These are phyloP conservation scores for Glycine latifolia DNA, from an alignment of 306 rosid genomes.

Conservation along the genomic window DNA sequence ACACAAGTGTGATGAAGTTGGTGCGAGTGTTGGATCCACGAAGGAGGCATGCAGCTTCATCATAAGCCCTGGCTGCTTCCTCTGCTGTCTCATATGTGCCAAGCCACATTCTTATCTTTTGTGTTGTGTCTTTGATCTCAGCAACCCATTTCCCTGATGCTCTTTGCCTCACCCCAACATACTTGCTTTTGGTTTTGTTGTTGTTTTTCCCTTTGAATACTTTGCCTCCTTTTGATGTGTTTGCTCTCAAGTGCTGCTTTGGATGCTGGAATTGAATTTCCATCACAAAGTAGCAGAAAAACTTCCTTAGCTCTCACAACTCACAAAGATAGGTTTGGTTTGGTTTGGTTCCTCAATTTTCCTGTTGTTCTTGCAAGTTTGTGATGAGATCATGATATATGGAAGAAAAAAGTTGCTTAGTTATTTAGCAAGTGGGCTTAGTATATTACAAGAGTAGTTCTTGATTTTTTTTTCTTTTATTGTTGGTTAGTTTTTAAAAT, in stretches of 20 bases:
- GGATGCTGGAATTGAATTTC: conserved; percentile 69
- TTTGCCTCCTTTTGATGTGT: conserved; percentile 35
- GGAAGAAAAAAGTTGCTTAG: conserved; percentile 35
- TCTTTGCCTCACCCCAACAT: conserved; percentile 88
- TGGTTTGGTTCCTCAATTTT: conserved; percentile 15
- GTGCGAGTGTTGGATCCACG: conserved; percentile 85
- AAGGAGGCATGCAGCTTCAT: conserved; percentile 93
- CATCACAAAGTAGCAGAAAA: conserved; percentile 46
- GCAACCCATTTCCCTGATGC: conserved; percentile 98
- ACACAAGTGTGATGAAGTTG: conserved; percentile 76
- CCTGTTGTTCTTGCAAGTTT: conserved; percentile 40
- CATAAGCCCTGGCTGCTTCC: conserved; percentile 90
- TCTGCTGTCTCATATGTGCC: conserved; percentile 93
- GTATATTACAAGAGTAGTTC: not conserved
- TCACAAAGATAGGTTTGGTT: not conserved
- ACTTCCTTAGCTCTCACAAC: not conserved
- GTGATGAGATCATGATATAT: conserved; percentile 35
- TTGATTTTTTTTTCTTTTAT: not conserved
- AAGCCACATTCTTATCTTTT: conserved; percentile 94
- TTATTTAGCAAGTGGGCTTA: conserved; percentile 46
- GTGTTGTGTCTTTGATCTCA: conserved; percentile 88
- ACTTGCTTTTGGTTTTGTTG: conserved; percentile 51
- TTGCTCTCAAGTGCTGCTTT: conserved; percentile 28
- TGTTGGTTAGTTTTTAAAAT: not conserved
- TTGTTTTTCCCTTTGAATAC: conserved; percentile 55